Percentiles rank a stretch among this genome's conserved stretches.
Evolutionary conservation across 1,284 basidiomycete genomes (phyloP).

Genomic region (Leccinum subrobustum): DNA sequence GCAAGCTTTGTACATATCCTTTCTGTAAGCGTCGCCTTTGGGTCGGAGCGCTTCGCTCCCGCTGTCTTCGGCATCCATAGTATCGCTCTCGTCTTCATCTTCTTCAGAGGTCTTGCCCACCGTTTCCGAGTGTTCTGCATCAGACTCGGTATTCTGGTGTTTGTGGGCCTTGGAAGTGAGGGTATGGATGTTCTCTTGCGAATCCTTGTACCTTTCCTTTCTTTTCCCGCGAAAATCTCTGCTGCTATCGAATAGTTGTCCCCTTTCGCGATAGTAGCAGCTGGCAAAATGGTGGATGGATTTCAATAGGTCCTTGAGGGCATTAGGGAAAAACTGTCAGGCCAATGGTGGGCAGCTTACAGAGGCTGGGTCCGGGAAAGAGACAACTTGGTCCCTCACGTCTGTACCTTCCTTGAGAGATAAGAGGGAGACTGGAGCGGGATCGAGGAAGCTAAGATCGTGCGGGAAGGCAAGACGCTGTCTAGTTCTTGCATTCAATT

Average conservation of each 20-base stretch:
- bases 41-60: slow-evolving; percentile 5
- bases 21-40: slow-evolving; percentile 26
- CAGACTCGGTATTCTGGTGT: slow-evolving; percentile 13
- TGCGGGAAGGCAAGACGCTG: slow-evolving; percentile 40
- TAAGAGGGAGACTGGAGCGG: slow-evolving; percentile 11
- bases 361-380: slow-evolving; percentile 43
- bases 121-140: slow-evolving; percentile 18
- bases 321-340: slow-evolving; percentile 8
- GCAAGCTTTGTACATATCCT: slow-evolving; percentile 72
- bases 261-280: slow-evolving; percentile 58
- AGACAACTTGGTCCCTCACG: slow-evolving; percentile 1
- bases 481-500: slow-evolving; percentile 30
- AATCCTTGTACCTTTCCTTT: slow-evolving; percentile 28
- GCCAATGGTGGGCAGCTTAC: slow-evolving; percentile 35
- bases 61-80: slow-evolving; percentile 12
- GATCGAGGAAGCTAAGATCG: slow-evolving; percentile 40
- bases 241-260: slow-evolving; percentile 53
- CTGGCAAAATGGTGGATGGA: slow-evolving; percentile 66
- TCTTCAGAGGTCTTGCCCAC: slow-evolving; percentile 26
- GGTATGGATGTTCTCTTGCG: slow-evolving; percentile 24
- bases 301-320: slow-evolving; percentile 63
- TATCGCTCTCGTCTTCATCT: slow-evolving; percentile 23
- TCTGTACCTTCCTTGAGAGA: slow-evolving; percentile 9
- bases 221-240: slow-evolving; percentile 44
- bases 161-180: slow-evolving; percentile 15